These are phyloP conservation scores for Pochonia chlamydosporia DNA, from an alignment of 2,329 filamentous ascomycete genomes.

Conservation along the genomic window DNA sequence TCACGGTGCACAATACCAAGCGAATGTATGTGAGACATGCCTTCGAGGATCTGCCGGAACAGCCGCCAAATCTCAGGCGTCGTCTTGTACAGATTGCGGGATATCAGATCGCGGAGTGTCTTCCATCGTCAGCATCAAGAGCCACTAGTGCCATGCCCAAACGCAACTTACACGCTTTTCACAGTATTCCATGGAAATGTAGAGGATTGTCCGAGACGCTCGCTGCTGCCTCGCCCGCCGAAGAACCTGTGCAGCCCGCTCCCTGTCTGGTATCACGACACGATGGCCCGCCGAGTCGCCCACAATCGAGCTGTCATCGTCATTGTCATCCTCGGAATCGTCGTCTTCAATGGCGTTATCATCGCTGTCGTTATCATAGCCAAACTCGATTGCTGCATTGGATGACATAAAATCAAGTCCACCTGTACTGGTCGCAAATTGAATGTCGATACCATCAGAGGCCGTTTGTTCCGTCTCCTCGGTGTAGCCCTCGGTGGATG, in stretches of 20 bases:
- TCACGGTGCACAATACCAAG: constrained; percentile 93
- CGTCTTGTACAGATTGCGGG: constrained; percentile 66
- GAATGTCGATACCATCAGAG: constrained; percentile 39
- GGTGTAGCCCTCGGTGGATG: constrained; percentile 43
- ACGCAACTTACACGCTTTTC: constrained; percentile 65
- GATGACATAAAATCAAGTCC: constrained; percentile 93
- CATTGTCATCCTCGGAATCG: too few relatives aligned
- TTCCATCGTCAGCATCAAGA: constrained; percentile 11
- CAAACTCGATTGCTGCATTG: constrained; percentile 74
- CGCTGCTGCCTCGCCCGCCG: constrained; percentile 37
- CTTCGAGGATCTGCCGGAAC: constrained; percentile 86
- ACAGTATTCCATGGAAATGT: constrained; percentile 99
- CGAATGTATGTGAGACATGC: constrained; percentile 81
- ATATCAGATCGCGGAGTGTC: constrained; percentile 85
- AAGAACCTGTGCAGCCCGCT: constrained; percentile 21
- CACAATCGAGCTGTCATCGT: constrained; percentile 33
- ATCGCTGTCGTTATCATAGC: constrained; percentile 48
- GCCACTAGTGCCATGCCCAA: background rate
- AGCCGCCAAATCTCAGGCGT: constrained; percentile 80
- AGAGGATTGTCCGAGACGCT: constrained; percentile 67
- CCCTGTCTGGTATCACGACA: constrained; percentile 24
- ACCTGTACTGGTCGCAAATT: constrained; percentile 66
- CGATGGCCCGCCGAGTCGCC: constrained; percentile 24
- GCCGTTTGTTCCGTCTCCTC: constrained; percentile 29
- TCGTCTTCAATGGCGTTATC: constrained; percentile 40